A percentile compares a stretch with the other conserved stretches of the same genome.
Conservation (phyloP, 192 early-diverging fungal genomes). For the Coemansia sp. region DNA sequence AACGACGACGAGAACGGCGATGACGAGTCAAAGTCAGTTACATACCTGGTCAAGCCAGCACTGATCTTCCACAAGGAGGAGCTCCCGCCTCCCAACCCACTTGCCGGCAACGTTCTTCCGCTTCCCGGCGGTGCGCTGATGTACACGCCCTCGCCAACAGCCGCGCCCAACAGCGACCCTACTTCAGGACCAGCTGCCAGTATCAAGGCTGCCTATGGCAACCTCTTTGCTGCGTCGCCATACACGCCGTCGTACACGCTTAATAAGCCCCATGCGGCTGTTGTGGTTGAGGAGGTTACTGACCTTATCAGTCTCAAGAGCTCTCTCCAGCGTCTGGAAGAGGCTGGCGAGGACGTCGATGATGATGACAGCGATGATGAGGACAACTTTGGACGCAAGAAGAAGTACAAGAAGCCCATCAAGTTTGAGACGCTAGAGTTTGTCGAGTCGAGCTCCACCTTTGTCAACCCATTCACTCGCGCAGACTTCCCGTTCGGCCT, state of each 20-base stretch:
- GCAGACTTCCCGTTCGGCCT: constrained; percentile 51
- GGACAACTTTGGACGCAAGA: constrained; percentile 43
- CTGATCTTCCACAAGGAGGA: constrained; percentile 55
- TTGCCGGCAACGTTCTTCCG: constrained; percentile 46
- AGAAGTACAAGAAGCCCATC: constrained; percentile 27
- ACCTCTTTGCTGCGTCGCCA: constrained; percentile 45
- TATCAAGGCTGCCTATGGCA: constrained; percentile 50
- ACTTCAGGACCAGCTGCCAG: constrained; percentile 42
- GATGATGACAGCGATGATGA: constrained; percentile 32
- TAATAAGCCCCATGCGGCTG: constrained; percentile 49
- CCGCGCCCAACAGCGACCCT: constrained; percentile 18
- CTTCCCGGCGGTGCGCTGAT: constrained; percentile 48
- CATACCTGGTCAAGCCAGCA: constrained; percentile 48
- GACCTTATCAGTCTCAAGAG: constrained; percentile 50
- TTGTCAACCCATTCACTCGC: constrained; percentile 48
- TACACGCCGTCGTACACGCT: constrained; percentile 53
- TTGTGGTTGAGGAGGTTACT: constrained; percentile 48
- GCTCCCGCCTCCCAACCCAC: constrained; percentile 46
- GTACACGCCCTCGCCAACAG: constrained; percentile 48
- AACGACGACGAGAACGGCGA: constrained; percentile 44
- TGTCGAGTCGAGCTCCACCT: constrained; percentile 40
- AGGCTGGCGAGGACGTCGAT: constrained; percentile 34
- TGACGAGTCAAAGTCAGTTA: constrained; percentile 38
- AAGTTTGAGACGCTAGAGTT: constrained; percentile 43
- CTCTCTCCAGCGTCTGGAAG: constrained; percentile 38